Percentiles rank a stretch among this genome's conserved stretches.
phyloP scores from a whole-genome alignment of 83 land plant genomes.

The Isoetes engelmannii region DNA sequence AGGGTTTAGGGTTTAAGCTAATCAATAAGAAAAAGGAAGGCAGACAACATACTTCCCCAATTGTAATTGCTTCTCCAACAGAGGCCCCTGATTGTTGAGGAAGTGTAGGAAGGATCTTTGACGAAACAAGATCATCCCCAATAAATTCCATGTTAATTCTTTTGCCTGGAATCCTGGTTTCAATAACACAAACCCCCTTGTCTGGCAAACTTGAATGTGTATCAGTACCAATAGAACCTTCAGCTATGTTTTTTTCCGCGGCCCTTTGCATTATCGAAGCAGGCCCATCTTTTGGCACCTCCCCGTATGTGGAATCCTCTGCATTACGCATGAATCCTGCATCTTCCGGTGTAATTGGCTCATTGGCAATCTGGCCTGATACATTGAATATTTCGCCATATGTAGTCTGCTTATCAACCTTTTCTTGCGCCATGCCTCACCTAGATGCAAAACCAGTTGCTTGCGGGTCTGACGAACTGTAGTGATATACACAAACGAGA shows the following conservation, averaged over 20 bases:
- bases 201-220: constrained; percentile 24
- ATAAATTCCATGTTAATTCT: constrained; percentile 40
- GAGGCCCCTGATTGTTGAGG: constrained; percentile 20
- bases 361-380: constrained; percentile 35
- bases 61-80: constrained; percentile 32
- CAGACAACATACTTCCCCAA: constrained; percentile 35
- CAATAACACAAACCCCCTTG: constrained; percentile 42
- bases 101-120: constrained; percentile 3
- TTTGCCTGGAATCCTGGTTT: constrained; percentile 36
- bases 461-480: too few relatives aligned
- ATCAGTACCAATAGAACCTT: constrained; percentile 24
- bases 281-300: constrained; percentile 39
- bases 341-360: constrained; percentile 43
- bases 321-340: constrained; percentile 62
- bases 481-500: too few relatives aligned
- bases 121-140: constrained; percentile 37
- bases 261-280: constrained; percentile 62
- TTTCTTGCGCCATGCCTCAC: neutral
- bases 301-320: constrained; percentile 40
- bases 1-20: neutral
- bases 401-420: constrained; percentile 32
- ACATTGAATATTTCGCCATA: constrained; percentile 60
- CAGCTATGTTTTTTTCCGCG: constrained; percentile 39
- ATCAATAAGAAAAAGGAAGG: neutral
- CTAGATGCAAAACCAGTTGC: too few relatives aligned